Conservation (phyloP, 495 filamentous ascomycete species). For the Physcia stellaris region DNA sequence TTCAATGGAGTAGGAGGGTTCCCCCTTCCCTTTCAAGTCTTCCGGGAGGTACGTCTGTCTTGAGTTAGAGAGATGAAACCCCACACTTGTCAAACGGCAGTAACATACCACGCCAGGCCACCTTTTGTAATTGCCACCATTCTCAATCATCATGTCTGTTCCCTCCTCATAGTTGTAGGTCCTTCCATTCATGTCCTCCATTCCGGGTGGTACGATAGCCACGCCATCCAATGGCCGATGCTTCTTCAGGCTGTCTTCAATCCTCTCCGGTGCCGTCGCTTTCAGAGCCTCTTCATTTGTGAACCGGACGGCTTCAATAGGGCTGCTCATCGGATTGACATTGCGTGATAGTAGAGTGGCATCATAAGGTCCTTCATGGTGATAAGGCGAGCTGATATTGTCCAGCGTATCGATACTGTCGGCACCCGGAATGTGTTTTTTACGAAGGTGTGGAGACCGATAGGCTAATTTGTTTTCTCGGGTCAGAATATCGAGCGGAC, state of each 20-base stretch:
- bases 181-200: constrained; percentile 48
- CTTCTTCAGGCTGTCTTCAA: constrained; percentile 56
- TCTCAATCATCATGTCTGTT: constrained; percentile 65
- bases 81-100: no score
- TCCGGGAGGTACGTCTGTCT: constrained; percentile 52
- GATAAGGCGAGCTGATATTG: constrained; percentile 48
- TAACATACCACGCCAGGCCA: constrained; percentile 53
- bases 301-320: constrained; percentile 61
- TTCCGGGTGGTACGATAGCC: constrained; percentile 61
- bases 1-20: constrained; percentile 59
- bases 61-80: no score
- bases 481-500: constrained; percentile 47
- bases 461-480: constrained; percentile 45
- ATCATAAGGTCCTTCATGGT: constrained; percentile 90
- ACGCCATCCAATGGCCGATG: constrained; percentile 80
- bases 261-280: constrained; percentile 71
- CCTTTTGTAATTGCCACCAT: constrained; percentile 48
- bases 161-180: constrained; percentile 76
- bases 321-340: constrained; percentile 42
- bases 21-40: constrained; percentile 70
- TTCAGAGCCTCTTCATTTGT: constrained; percentile 66
- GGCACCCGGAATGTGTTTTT: constrained; percentile 48
- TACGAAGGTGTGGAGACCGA: constrained; percentile 46
- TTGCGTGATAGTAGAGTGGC: constrained; percentile 65
- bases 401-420: constrained; percentile 80